phyloP scores from a whole-genome alignment of 208 protist species.

The Leishmania martiniquensis region DNA sequence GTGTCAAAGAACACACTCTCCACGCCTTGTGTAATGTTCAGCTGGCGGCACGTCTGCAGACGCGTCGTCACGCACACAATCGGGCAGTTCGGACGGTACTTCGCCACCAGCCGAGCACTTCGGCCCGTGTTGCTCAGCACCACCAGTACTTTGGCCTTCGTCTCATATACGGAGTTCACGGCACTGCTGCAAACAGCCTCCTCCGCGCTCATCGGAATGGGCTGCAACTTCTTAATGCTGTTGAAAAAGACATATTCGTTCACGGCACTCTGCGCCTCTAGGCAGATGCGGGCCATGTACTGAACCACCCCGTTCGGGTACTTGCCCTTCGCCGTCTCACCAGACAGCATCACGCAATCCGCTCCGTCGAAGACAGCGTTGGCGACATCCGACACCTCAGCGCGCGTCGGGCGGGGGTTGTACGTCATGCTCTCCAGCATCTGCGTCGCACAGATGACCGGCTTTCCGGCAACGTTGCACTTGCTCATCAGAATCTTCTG shows the following conservation, averaged over 20 bases:
- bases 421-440: conserved; percentile 98
- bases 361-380: conserved; percentile 99
- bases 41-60: conserved; percentile 84
- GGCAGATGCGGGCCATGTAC: conserved; percentile 95
- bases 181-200: conserved; percentile 95
- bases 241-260: conserved; percentile 84
- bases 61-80: conserved; percentile 94
- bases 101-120: conserved; percentile 95
- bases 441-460: conserved; percentile 99
- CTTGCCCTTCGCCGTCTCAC: conserved; percentile 98
- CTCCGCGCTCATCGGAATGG: conserved; percentile 78
- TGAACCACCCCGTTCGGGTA: conserved; percentile 96
- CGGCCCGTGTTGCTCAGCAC: conserved; percentile 93
- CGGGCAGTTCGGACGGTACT: conserved; percentile 96
- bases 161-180: conserved; percentile 95
- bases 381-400: conserved; percentile 97
- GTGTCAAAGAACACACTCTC: conserved; percentile 82
- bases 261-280: conserved; percentile 84
- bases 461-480: conserved; percentile 98
- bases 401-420: conserved; percentile 98
- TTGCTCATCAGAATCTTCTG: conserved; percentile 99
- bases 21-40: conserved; percentile 80
- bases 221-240: conserved; percentile 84
- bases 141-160: conserved; percentile 90
- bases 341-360: conserved; percentile 99